Evolutionary conservation across 2,329 filamentous ascomycete species (phyloP), one percentile per base, ranked within the genome.

Genomic region (Akanthomyces muscarius): DNA sequence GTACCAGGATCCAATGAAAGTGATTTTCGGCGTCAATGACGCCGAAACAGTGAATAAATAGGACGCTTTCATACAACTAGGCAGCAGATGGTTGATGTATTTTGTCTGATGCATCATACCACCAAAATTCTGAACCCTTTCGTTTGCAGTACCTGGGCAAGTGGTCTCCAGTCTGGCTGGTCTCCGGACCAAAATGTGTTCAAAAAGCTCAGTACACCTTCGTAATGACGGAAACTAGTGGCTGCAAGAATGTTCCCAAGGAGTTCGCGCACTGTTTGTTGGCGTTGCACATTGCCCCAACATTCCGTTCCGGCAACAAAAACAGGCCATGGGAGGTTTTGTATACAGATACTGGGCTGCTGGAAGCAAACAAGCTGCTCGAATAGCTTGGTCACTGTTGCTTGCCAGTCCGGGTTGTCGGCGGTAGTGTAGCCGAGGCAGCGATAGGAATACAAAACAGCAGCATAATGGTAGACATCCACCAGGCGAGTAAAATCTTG

Each of bases 1-100:
- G 53, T 76, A 75, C 25, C 71, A 75, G 52, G 74, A 76, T 55
- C 75, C 74, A 0, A 76, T 76, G 73, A 69, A 70, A 55, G 68
- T 71, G 21, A 66, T 76, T 16, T 76, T 76, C 56, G 72, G 71
- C 0, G 72, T 77, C 16, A 66, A 73, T 30, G 75, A 76, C 58
- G 71, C 74, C 52, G 73, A 76, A 54, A 76, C 74, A 0, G 69
- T 76, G 16, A 60, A 59, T 44, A 59, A 48, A 41, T 54, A 51
- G 36, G 28, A n/a, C 8, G 25, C 2, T 18, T 51, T 5, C 38
- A 23, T 38, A 30, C 2, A 11, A 41, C 7, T 7, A 25, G 44
- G 36, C 13, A 45, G 13, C 10, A 57, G 13, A 7, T 41, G 50
- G 21, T 48, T 5, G 7, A 41, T 44, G 3, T 3, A 13, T n/a